Conservation (phyloP, 805 yeast genomes). For the Middelhovenomyces tepae region DNA sequence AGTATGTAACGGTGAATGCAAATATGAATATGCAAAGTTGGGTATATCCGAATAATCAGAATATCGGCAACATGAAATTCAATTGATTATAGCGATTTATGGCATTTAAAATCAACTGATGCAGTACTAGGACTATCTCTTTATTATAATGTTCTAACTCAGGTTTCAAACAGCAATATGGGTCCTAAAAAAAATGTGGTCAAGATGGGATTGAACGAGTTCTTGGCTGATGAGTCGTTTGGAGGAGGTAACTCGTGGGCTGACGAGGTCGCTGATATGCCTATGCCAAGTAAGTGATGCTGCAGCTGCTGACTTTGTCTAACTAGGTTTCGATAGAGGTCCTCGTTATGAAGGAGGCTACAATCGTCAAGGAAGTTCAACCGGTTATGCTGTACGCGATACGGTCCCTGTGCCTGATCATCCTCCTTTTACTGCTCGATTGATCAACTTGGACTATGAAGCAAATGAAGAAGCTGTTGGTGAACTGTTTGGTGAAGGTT, state of each 20-base stretch:
- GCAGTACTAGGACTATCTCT: neutral
- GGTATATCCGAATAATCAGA: neutral
- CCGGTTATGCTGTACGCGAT: neutral
- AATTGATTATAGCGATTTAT: neutral
- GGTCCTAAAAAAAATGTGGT: no score
- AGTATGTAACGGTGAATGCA: no score
- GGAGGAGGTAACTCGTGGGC: constrained; percentile 5
- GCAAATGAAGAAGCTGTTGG: constrained; percentile 48
- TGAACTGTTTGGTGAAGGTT: constrained; percentile 1
- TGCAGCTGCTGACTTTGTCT: no score
- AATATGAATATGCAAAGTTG: no score
- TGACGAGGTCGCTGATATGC: constrained; percentile 3
- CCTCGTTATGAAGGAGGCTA: constrained; percentile 1
- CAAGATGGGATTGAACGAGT: no score
- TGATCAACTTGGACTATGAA: constrained; percentile 49
- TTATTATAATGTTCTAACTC: neutral
- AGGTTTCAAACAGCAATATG: neutral
- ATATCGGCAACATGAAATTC: neutral
- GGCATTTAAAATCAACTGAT: no score
- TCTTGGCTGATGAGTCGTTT: constrained; percentile 1
- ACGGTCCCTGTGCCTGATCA: neutral
- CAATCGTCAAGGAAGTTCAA: neutral
- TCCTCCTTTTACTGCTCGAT: constrained; percentile 1
- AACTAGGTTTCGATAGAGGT: no score
- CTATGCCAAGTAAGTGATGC: no score